Base-by-base conservation (phyloP, 225 moss, liverwort and hornwort species). In the Marchantia paleacea region DNA sequence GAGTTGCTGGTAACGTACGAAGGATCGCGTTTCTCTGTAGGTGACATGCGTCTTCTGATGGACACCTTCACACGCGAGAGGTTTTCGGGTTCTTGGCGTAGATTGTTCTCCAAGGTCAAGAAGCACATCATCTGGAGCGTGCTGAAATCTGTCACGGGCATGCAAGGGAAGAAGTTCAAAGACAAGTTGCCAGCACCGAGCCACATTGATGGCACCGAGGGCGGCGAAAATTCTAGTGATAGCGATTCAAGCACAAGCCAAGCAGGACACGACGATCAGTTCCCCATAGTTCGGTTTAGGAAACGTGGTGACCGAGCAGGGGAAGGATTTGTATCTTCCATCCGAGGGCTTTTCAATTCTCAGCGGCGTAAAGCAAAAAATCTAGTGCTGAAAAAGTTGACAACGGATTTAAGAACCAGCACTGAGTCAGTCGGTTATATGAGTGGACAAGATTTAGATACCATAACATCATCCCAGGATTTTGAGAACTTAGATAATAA, bases 121-220 rank as follows among this genome's bases (percentile, higher is more conserved):
- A 96, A 96, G 88, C 95, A 96, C 76, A 96, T 96, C 79, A 96
- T 96, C 73, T 93, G 93, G 93, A 96, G 93, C 82, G 95, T 96
- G 80, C 93, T 96, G 39, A 96, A 96, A 82, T 96, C 95, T 61
- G 95, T 96, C 52, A 96, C 95, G 55, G 95, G 95, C 51, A 96
- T 96, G 95, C 95, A 96, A 90, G 95, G 95, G 76, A 96, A 96
- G 83, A 96, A 96, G 83, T 96, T 96, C 73, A 96, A 96, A 84
- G 95, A 96, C 85, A 96, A 96, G 75, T 70, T 96, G 76, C 93
- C 93, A 73, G 90, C 87, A 71, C 89, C 79, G 85, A 77, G 3
- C 77, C 82, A 88, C 84, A 75, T 88, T 78, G 55, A 84, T 77
- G 73, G 90, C 75, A 72, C 76, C 49, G 55, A 84, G 73, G 73